Percentiles rank a stretch among this genome's conserved stretches.
These are phyloP conservation scores for Exophiala spinifera DNA, from an alignment of 2,329 filamentous ascomycete genomes.

Conservation along the genomic window DNA sequence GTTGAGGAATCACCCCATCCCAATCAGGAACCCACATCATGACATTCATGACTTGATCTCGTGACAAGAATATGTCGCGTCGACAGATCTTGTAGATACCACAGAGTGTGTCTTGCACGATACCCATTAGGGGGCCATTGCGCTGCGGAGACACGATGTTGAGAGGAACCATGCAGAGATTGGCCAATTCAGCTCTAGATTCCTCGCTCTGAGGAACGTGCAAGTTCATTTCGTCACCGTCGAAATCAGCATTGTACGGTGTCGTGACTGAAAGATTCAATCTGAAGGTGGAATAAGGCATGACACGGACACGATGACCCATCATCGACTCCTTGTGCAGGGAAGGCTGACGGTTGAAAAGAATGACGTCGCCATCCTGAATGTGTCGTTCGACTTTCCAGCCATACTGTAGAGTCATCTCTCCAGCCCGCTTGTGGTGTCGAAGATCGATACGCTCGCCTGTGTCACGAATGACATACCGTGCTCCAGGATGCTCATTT, in stretches of 20 bases:
- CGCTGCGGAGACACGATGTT: constrained; percentile 98
- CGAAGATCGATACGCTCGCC: constrained; percentile 92
- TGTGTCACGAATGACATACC: constrained; percentile 91
- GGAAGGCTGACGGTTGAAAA: constrained; percentile 99
- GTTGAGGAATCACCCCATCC: constrained; percentile 90
- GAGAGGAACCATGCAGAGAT: constrained; percentile 94
- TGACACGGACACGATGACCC: constrained; percentile 94
- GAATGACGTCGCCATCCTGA: constrained; percentile 93
- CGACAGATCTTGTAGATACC: constrained; percentile 96
- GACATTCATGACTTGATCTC: constrained; percentile 92
- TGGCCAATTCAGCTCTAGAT: constrained; percentile 87
- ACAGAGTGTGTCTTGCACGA: constrained; percentile 95
- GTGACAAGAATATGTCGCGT: constrained; percentile 84
- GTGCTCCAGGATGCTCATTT: constrained; percentile 90
- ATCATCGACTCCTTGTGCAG: constrained; percentile 99
- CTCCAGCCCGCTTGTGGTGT: constrained; percentile 82
- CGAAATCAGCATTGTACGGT: constrained; percentile 99
- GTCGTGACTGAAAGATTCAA: constrained; percentile 96
- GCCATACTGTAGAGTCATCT: constrained; percentile 86
- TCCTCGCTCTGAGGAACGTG: constrained; percentile 98
- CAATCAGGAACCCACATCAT: constrained; percentile 97
- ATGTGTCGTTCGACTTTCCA: constrained; percentile 99
- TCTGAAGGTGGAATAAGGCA: constrained; percentile 98
- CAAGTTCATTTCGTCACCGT: constrained; percentile 99
- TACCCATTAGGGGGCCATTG: constrained; percentile 98